Percentiles rank a stretch among this genome's conserved stretches.
Evolutionary conservation across 331 rosid species (phyloP).

Genomic region (Arachis monticola): DNA sequence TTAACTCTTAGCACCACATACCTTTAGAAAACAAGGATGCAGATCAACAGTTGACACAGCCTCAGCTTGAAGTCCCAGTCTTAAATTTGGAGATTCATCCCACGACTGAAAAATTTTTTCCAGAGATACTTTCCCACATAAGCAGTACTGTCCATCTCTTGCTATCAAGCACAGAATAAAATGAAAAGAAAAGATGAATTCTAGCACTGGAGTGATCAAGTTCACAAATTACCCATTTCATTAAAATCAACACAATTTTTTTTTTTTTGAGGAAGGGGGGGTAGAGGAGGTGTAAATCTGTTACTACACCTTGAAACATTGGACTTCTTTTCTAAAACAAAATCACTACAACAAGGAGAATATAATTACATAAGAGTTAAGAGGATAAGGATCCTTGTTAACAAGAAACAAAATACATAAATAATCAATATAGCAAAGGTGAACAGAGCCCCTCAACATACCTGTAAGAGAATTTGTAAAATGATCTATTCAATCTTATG

Average conservation of each 20-base stretch:
- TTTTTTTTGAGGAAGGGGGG: not conserved
- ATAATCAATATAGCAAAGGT: not conserved
- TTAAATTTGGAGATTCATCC: constrained; percentile 55
- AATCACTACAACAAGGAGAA: constrained; percentile 26
- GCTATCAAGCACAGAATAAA: constrained; percentile 52
- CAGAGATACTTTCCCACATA: constrained; percentile 64
- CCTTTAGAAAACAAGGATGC: constrained; percentile 72
- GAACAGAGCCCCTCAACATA: not conserved
- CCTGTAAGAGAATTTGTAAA: constrained; percentile 13
- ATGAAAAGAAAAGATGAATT: constrained; percentile 8
- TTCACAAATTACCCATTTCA: constrained; percentile 8
- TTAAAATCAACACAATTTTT: constrained; percentile 19
- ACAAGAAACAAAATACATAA: not conserved
- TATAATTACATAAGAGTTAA: not conserved
- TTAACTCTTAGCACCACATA: constrained; percentile 39
- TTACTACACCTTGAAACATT: constrained; percentile 1
- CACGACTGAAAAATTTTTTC: constrained; percentile 58
- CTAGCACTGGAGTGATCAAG: not conserved
- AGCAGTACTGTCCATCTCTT: constrained; percentile 55
- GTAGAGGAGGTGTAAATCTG: not conserved
- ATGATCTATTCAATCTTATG: not conserved
- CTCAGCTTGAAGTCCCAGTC: constrained; percentile 63
- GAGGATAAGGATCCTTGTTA: constrained; percentile 11
- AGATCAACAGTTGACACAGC: constrained; percentile 49
- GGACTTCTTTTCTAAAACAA: constrained; percentile 32